phyloP scores from a whole-genome alignment of 129 eudicot genomes.

The Lonicera japonica region DNA sequence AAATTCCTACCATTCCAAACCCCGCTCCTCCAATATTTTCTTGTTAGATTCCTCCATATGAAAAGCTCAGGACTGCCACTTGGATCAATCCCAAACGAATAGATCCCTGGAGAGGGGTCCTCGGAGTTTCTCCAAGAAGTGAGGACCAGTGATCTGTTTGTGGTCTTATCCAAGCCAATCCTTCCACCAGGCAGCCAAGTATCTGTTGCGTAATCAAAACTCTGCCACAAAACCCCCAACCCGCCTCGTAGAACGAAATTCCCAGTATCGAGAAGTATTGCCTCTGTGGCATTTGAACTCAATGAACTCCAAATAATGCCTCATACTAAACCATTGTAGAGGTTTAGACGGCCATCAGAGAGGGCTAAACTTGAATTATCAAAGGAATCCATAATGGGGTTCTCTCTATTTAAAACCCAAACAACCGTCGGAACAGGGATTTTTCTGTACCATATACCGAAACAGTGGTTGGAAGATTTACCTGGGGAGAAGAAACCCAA shows the following conservation, averaged over 20 bases:
- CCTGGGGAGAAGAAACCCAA: slow-evolving; percentile 23
- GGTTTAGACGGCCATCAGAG: slow-evolving; percentile 5
- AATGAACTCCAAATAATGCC: background rate
- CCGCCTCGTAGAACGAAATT: slow-evolving; percentile 6
- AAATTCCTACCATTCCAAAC: background rate
- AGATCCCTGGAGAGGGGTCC: slow-evolving; percentile 1
- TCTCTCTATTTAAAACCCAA: slow-evolving; percentile 18
- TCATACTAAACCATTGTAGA: background rate
- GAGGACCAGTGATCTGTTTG: background rate
- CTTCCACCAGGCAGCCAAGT: slow-evolving; percentile 12
- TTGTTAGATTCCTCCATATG: background rate
- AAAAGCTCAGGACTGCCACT: background rate
- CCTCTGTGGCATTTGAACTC: background rate
- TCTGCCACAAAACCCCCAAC: slow-evolving; percentile 5
- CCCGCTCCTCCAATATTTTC: background rate
- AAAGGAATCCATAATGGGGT: slow-evolving; percentile 4
- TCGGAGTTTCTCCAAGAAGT: slow-evolving; percentile 7
- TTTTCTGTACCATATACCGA: slow-evolving; percentile 25
- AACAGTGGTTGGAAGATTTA: slow-evolving; percentile 4
- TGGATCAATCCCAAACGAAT: background rate
- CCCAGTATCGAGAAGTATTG: slow-evolving; percentile 5
- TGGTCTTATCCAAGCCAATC: background rate
- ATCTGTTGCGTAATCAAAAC: slow-evolving; percentile 19
- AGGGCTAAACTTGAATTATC: background rate
- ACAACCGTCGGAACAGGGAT: background rate